These are phyloP conservation scores for Taiozyma onychis DNA, from an alignment of 1,139 yeast genomes.

Conservation along the genomic window DNA sequence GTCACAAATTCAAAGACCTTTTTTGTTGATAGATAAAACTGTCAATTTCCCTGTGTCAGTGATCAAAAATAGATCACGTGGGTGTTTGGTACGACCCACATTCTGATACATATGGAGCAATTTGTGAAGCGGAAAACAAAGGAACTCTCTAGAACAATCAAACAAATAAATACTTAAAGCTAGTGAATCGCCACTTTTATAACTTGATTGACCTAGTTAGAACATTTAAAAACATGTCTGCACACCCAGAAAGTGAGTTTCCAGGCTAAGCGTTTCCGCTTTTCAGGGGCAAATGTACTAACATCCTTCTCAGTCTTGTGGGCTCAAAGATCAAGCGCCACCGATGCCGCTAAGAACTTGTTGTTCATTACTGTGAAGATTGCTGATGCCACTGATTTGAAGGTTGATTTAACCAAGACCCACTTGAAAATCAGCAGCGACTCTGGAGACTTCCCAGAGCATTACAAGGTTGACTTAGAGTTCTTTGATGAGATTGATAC, in stretches of 20 bases:
- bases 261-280: background rate
- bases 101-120: background rate
- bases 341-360: slow-evolving; percentile 67
- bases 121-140: background rate
- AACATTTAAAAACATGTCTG: slow-evolving; percentile 19
- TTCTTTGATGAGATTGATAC: slow-evolving; percentile 70
- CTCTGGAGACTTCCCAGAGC: slow-evolving; percentile 38
- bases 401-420: slow-evolving; percentile 57
- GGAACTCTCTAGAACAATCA: background rate
- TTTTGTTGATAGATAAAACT: no score
- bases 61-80: background rate
- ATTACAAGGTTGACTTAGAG: slow-evolving; percentile 60
- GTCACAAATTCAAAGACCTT: no score
- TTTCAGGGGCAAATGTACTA: slow-evolving; percentile 1
- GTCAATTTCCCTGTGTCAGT: no score
- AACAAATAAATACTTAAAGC: background rate
- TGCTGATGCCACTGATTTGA: slow-evolving; percentile 61
- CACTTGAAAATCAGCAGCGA: slow-evolving; percentile 54
- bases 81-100: background rate
- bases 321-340: slow-evolving; percentile 90
- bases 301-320: slow-evolving; percentile 49
- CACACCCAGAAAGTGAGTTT: slow-evolving; percentile 35
- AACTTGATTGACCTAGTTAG: background rate
- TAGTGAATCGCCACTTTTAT: background rate
- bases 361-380: slow-evolving; percentile 70